These are phyloP conservation scores for Mortierella sp. DNA, from an alignment of 371 early-diverging fungal species.

Conservation along the genomic window DNA sequence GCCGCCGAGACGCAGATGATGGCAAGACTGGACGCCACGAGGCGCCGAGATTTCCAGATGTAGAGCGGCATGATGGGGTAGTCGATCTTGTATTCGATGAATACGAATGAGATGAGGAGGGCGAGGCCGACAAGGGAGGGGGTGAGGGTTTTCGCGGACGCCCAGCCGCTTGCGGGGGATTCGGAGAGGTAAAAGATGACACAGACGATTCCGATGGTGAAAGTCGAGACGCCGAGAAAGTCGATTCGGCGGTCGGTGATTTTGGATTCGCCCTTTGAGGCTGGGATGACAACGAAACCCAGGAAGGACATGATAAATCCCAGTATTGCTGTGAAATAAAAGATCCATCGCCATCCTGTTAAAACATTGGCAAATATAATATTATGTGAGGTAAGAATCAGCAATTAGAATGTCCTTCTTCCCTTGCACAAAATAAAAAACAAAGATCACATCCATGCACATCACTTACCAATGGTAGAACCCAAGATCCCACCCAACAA, in stretches of 20 bases:
- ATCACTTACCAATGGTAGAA: conserved; percentile 25
- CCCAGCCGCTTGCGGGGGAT: conserved; percentile 47
- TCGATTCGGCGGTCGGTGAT: conserved; percentile 34
- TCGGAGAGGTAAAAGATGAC: conserved; percentile 60
- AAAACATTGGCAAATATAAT: background rate
- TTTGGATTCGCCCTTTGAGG: background rate
- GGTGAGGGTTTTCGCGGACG: conserved; percentile 37
- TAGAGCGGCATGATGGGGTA: conserved; percentile 56
- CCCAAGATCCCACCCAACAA: conserved; percentile 59
- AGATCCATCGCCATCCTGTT: conserved; percentile 63
- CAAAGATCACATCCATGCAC: background rate
- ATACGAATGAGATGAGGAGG: conserved; percentile 51
- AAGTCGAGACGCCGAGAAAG: conserved; percentile 14
- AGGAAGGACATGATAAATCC: conserved; percentile 44
- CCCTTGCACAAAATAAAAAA: background rate
- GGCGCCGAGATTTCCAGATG: conserved; percentile 56
- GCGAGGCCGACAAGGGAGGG: conserved; percentile 49
- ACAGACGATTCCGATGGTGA: conserved; percentile 45
- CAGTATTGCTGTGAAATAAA: conserved; percentile 59
- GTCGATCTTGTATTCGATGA: conserved; percentile 39
- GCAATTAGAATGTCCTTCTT: background rate
- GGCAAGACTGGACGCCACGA: conserved; percentile 49
- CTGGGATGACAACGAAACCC: conserved; percentile 51
- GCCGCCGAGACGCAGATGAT: conserved; percentile 49
- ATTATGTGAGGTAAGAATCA: background rate